Evolutionary conservation across 2,329 filamentous ascomycete species (phyloP), one percentile per base, ranked within the genome.

Genomic region (Aspergillus sp.): DNA sequence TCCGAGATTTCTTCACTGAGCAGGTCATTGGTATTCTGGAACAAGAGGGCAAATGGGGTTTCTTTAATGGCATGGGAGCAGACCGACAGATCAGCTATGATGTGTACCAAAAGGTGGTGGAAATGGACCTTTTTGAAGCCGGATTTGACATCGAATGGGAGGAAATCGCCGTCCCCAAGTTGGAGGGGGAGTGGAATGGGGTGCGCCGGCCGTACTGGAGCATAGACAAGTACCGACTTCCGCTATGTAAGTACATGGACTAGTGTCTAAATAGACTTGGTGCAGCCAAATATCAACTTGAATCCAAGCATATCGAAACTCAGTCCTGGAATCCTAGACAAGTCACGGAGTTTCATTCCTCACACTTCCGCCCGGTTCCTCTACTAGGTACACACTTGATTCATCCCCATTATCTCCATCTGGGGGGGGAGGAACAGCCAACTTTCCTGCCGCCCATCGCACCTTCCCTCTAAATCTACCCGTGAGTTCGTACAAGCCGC

Each of bases 31-130:
- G 86, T 0, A 75, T 98, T 54, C 78, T 99, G 46, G 77, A 79
- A 55, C 71, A 76, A 49, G 76, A 77, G 17, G 83, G 82, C 0
- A 79, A 76, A 47, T 87, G 86, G 72, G 82, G 85, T 33, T 87
- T 87, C 75, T 88, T 87, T 72, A 86, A 87, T 64, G 85, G 95
- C 0, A 86, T 98, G 57, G 95, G 95, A 0, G 95, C 95, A 3
- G 95, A 99, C 76, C 82, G 95, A 46, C 88, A 88, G 73, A 88
- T 98, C 61, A 96, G 91, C 76, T 98, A 98, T 75, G 95, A 98
- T 77, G 93, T 99, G 23, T 98, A 98, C 76, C 90, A 88, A 53
- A 91, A 90, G 73, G 91, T 98, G 3, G 89, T 91, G 2, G 93
- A 98, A 76, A 88, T 96, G 81, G 92, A 98, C 75, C 81, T 96